A percentile compares a stretch with the other conserved stretches of the same genome.
Conservation (phyloP, 257 asterid species). For the Mitragyna speciosa region DNA sequence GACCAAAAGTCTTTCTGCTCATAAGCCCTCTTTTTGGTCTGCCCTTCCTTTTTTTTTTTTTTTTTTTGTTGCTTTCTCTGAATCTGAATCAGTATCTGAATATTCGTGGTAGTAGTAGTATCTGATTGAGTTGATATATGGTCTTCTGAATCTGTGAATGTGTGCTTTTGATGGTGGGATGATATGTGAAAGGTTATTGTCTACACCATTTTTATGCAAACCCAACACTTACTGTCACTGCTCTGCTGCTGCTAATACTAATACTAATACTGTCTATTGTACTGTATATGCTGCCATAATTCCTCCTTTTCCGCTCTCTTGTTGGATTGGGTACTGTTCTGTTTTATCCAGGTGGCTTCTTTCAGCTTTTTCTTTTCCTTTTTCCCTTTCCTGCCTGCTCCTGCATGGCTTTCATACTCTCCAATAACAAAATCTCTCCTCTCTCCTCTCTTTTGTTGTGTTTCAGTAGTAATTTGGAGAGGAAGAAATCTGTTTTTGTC, state of each 20-base stretch:
- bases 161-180: conserved; percentile 7
- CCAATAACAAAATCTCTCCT: not conserved
- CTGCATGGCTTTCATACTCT: not conserved
- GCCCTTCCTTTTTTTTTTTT: not conserved
- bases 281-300: not conserved
- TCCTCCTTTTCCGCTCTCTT: conserved; percentile 12
- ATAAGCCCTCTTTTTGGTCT: not conserved
- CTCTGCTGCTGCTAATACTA: not conserved
- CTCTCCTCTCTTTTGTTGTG: not conserved
- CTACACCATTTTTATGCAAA: conserved; percentile 22
- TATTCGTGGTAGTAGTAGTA: too few relatives aligned
- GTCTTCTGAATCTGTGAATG: not conserved
- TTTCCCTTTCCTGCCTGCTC: not conserved
- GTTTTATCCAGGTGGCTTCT: not conserved
- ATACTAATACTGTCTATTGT: not conserved
- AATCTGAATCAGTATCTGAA: not conserved
- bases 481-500: not conserved
- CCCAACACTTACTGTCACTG: conserved; percentile 16
- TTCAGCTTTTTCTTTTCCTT: not conserved
- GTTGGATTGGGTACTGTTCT: conserved; percentile 7
- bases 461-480: not conserved
- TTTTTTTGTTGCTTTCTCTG: not conserved
- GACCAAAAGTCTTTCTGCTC: not conserved
- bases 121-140: not conserved
- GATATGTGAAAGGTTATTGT: not conserved